These are phyloP conservation scores for Picocystis sp. DNA, from an alignment of 163 green algal species.

Conservation along the genomic window DNA sequence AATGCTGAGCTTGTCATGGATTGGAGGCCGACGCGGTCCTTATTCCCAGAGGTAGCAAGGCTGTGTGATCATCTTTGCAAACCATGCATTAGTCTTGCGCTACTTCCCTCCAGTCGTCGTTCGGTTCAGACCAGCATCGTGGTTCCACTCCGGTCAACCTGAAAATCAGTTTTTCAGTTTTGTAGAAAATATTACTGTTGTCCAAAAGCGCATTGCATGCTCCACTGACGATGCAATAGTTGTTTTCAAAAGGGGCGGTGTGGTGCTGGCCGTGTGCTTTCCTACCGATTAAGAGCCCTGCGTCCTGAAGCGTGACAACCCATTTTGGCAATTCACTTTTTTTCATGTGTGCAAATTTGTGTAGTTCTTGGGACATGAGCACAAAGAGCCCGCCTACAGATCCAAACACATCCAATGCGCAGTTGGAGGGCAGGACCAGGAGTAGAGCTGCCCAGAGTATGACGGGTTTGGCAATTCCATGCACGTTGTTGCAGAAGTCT, in stretches of 20 bases:
- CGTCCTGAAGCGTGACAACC: constrained; percentile 63
- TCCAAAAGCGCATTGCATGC: constrained; percentile 79
- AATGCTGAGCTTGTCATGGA: too few relatives aligned
- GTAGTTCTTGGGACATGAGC: constrained; percentile 89
- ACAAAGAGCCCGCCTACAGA: constrained; percentile 51
- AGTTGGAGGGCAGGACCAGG: constrained; percentile 24
- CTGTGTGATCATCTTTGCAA: too few relatives aligned
- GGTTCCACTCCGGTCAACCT: constrained; percentile 59
- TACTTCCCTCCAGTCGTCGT: background rate
- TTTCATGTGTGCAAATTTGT: constrained; percentile 88
- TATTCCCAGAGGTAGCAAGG: too few relatives aligned
- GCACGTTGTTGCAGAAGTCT: constrained; percentile 92
- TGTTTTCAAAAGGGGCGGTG: constrained; percentile 77
- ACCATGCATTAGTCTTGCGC: too few relatives aligned
- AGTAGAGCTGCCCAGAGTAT: constrained; percentile 28
- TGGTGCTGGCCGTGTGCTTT: constrained; percentile 87
- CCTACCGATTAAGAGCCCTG: constrained; percentile 64
- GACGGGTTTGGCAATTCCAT: constrained; percentile 59
- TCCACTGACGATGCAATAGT: constrained; percentile 94
- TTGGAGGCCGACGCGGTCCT: too few relatives aligned
- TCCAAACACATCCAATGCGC: constrained; percentile 39
- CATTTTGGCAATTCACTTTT: constrained; percentile 47
- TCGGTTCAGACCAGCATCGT: constrained; percentile 59
- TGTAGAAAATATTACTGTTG: constrained; percentile 41
- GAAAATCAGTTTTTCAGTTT: constrained; percentile 51